Percentiles rank a stretch among this genome's conserved stretches.
These are phyloP conservation scores for Aspergillus alliaceus DNA, from an alignment of 2,329 filamentous ascomycete species.

Conservation along the genomic window DNA sequence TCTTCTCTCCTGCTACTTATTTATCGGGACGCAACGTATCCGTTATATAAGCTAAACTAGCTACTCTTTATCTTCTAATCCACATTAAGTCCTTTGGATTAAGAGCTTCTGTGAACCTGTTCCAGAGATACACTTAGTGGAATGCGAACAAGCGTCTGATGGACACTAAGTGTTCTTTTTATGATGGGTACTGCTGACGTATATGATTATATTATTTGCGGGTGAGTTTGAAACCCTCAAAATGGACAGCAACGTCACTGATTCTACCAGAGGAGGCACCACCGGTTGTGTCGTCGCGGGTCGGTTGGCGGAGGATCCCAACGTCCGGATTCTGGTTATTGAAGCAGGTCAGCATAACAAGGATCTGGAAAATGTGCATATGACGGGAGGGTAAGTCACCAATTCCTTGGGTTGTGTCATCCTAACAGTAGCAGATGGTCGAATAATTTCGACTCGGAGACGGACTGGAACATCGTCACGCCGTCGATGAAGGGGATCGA, in stretches of 20 bases:
- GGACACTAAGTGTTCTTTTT: too few relatives aligned
- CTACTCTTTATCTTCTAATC: too few relatives aligned
- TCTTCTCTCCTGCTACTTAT: too few relatives aligned
- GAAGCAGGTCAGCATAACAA: slow-evolving; percentile 50
- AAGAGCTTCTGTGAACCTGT: too few relatives aligned
- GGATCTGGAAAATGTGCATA: slow-evolving; percentile 48
- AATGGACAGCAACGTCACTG: too few relatives aligned
- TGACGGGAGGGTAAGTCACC: slow-evolving; percentile 40
- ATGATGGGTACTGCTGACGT: slow-evolving; percentile 4
- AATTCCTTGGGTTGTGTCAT: too few relatives aligned
- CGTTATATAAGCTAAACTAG: too few relatives aligned
- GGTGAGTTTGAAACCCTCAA: too few relatives aligned
- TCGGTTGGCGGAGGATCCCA: slow-evolving; percentile 47
- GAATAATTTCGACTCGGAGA: slow-evolving; percentile 44
- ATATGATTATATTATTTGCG: slow-evolving; percentile 34
- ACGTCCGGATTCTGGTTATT: slow-evolving; percentile 46
- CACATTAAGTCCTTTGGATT: too few relatives aligned
- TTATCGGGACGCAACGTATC: too few relatives aligned
- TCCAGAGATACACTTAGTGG: too few relatives aligned
- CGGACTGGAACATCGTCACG: slow-evolving; percentile 49
- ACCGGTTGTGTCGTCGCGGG: slow-evolving; percentile 51
- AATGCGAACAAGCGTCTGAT: too few relatives aligned
- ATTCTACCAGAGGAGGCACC: slow-evolving; percentile 43
- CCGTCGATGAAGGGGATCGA: slow-evolving; percentile 41
- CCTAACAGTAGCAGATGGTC: slow-evolving; percentile 33